phyloP scores from a whole-genome alignment of 2,329 filamentous ascomycete species.

The Ploettnerulaceae sp. region DNA sequence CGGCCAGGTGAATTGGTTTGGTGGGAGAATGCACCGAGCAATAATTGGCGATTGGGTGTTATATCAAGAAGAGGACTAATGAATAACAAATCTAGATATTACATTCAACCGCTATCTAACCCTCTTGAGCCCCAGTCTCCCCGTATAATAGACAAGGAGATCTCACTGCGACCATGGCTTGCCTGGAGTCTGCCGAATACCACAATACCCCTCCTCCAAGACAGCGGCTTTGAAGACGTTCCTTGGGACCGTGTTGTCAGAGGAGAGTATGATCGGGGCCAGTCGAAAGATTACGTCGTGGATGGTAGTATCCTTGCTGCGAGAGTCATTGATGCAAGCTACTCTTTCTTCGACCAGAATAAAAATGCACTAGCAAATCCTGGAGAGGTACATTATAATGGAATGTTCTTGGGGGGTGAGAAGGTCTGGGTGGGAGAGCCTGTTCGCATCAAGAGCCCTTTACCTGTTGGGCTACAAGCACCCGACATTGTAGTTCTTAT shows the following conservation, averaged over 20 bases:
- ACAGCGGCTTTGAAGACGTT: slow-evolving; percentile 42
- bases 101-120: slow-evolving; percentile 46
- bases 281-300: slow-evolving; percentile 44
- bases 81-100: slow-evolving; percentile 36
- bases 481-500: slow-evolving; percentile 44
- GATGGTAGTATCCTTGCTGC: slow-evolving; percentile 54
- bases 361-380: slow-evolving; percentile 36
- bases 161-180: slow-evolving; percentile 49
- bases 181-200: slow-evolving; percentile 52
- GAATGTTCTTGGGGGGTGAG: slow-evolving; percentile 52
- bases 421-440: slow-evolving; percentile 57
- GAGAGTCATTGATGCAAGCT: slow-evolving; percentile 49
- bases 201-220: slow-evolving; percentile 41
- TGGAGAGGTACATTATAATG: slow-evolving; percentile 45
- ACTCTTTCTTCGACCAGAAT: slow-evolving; percentile 48
- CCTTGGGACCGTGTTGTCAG: slow-evolving; percentile 44
- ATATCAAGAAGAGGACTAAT: slow-evolving; percentile 42
- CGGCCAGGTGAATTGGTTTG: slow-evolving; percentile 52
- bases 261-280: slow-evolving; percentile 39
- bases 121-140: slow-evolving; percentile 37
- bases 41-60: slow-evolving; percentile 50
- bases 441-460: slow-evolving; percentile 43
- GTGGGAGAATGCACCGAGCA: slow-evolving; percentile 42
- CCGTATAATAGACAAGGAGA: slow-evolving; percentile 41
- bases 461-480: not conserved